Evolutionary conservation across 2,329 filamentous ascomycete genomes (phyloP).

Genomic region (Diaporthe velutina): DNA sequence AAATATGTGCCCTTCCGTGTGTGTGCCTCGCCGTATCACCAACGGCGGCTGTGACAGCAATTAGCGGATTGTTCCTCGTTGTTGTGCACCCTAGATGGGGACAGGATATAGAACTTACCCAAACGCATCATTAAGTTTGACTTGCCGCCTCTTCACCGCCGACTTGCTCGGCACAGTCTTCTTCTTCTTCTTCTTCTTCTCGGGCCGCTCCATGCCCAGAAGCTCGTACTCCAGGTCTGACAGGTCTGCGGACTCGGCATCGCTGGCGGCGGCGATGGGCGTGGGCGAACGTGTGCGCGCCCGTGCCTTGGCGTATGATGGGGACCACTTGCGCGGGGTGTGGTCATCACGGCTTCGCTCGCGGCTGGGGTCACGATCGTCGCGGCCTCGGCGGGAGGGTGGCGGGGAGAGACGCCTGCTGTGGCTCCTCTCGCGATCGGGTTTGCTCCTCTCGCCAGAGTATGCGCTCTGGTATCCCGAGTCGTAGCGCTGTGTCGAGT

Average conservation of each 20-base stretch:
- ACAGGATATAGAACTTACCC: constrained; percentile 19
- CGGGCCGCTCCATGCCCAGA: constrained; percentile 35
- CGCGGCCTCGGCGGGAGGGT: constrained; percentile 30
- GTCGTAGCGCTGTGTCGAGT: constrained; percentile 38
- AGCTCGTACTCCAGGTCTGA: constrained; percentile 41
- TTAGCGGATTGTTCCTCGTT: neutral
- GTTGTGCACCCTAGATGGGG: neutral
- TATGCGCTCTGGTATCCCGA: constrained; percentile 37
- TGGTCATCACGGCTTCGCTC: constrained; percentile 14
- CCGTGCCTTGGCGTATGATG: constrained; percentile 21
- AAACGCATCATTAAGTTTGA: constrained; percentile 38
- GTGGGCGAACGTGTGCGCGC: constrained; percentile 28
- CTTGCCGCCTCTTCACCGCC: constrained; percentile 26
- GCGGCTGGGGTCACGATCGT: neutral
- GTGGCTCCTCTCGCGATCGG: constrained; percentile 22
- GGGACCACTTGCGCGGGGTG: constrained; percentile 28
- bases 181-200: constrained; percentile 31
- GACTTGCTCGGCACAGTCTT: constrained; percentile 27
- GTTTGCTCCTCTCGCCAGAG: constrained; percentile 30
- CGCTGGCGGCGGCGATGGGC: constrained; percentile 25
- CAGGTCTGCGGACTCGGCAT: constrained; percentile 37
- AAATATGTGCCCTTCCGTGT: neutral
- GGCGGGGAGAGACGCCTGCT: constrained; percentile 35
- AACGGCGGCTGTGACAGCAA: constrained; percentile 25
- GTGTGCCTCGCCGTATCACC: neutral